Evolutionary conservation across 441 rosid species (phyloP).

Genomic region (Sinapis alba): DNA sequence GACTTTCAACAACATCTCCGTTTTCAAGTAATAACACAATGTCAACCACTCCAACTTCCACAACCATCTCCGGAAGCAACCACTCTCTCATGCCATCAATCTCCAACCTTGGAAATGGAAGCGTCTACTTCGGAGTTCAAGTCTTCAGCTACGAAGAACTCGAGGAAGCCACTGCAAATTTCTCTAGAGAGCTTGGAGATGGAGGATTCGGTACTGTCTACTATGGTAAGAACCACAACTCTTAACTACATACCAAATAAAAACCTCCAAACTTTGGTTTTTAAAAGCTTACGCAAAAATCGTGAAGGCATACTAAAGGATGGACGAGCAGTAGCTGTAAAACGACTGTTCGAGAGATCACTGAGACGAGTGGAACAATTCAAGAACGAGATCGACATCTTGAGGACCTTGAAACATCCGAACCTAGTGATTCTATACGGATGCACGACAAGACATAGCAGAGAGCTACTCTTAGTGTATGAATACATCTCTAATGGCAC

Average conservation of each 20-base stretch:
- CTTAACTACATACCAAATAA: neutral
- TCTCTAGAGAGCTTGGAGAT: slow-evolving; percentile 80
- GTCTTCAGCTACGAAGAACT: slow-evolving; percentile 77
- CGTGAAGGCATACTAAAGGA: slow-evolving; percentile 55
- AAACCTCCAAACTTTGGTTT: neutral
- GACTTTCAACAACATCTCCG: slow-evolving; percentile 26
- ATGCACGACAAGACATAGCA: slow-evolving; percentile 63
- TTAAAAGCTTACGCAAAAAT: neutral
- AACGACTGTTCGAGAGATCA: slow-evolving; percentile 62
- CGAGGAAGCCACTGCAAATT: slow-evolving; percentile 77
- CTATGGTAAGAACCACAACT: slow-evolving; percentile 49
- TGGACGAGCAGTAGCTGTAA: slow-evolving; percentile 70
- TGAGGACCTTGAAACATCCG: slow-evolving; percentile 53
- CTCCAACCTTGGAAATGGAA: slow-evolving; percentile 51
- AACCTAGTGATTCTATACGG: slow-evolving; percentile 65
- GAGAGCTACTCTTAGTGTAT: slow-evolving; percentile 64
- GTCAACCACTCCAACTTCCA: slow-evolving; percentile 35
- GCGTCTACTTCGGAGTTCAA: slow-evolving; percentile 72
- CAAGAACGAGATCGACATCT: slow-evolving; percentile 67
- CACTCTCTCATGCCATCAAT: slow-evolving; percentile 46
- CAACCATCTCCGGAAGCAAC: slow-evolving; percentile 37
- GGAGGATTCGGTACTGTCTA: slow-evolving; percentile 93
- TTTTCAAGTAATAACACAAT: slow-evolving; percentile 48
- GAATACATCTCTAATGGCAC: slow-evolving; percentile 79
- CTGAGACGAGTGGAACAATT: slow-evolving; percentile 65